Base-by-base conservation (phyloP, 2,329 filamentous ascomycete species). In the Fusarium sp. region DNA sequence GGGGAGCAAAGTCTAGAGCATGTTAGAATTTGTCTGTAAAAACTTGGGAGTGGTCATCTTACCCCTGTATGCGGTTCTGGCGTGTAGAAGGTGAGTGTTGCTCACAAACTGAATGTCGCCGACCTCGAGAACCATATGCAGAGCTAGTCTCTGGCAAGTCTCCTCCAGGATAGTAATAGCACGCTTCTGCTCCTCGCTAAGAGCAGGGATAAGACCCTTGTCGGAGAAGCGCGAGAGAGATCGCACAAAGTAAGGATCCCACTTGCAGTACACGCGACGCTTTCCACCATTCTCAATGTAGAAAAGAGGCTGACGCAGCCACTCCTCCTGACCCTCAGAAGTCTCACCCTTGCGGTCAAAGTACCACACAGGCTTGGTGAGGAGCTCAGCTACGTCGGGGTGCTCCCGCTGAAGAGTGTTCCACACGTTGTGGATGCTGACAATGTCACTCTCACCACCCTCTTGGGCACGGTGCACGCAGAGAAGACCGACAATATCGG, bases 271-370 rank as follows among this genome's bases (percentile, higher is more conserved):
- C 18, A 79, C 78, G 18, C 78, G 76, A 37, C 88, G 88, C 76
- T 91, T 87, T 8, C 89, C 88, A 8, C 88, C 89, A 6, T 89
- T 90, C 85, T 97, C 94, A 5, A 95, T 85, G 81, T 95, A 97
- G 76, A 96, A 90, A 20, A 97, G 90, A 14, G 89, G 88, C 35
- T 92, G 90, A 50, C 88, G 87, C 77, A 94, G 93, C 83, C 91
- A 97, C 66, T 91, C 91, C 64, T 95, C 90, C 82, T 97, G 88
- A 14, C 93, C 94, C 16, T 87, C 84, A 24, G 91, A 93, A 1
- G 89, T 90, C 85, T 97, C 94, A 13, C 94, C 94, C 85, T 97
- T 97, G 64, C 94, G 92, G 83, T 97, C 94, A 81, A 97, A 96
- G 85, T 97, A 96, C 94, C 94, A 97, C 73, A 94, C 90, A 1